Evolutionary conservation across 768 basidiomycete species (phyloP).

Genomic region (Amanita molliuscula): DNA sequence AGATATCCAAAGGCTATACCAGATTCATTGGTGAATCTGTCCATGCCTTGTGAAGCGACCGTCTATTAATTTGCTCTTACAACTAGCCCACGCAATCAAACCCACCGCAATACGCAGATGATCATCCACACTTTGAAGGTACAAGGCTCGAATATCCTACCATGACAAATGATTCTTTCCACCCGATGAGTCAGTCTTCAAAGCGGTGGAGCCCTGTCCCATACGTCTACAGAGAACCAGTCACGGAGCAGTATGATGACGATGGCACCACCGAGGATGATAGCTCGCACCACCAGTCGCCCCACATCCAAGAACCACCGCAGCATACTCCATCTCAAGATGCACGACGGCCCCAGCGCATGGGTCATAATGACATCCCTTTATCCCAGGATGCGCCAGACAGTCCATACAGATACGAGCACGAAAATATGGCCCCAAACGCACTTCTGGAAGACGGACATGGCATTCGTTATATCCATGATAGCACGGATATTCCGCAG

Average conservation of each 20-base stretch:
- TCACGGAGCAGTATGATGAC: slow-evolving; percentile 6
- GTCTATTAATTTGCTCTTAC: neutral
- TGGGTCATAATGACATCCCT: neutral
- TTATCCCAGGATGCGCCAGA: neutral
- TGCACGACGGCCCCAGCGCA: neutral
- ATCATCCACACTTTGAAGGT: neutral
- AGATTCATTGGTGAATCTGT: neutral
- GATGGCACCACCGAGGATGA: neutral
- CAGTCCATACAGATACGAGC: neutral
- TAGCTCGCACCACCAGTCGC: neutral
- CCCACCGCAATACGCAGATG: neutral
- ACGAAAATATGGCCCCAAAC: neutral
- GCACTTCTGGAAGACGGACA: neutral
- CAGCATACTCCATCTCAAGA: neutral
- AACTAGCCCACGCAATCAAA: neutral
- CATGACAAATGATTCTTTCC: slow-evolving; percentile 4
- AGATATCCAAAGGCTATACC: slow-evolving; percentile 1
- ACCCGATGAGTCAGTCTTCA: slow-evolving; percentile 7
- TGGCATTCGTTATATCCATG: neutral
- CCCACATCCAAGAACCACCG: neutral
- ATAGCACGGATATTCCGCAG: neutral
- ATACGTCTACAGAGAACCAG: slow-evolving; percentile 21
- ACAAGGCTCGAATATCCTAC: slow-evolving; percentile 2
- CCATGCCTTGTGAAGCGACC: neutral
- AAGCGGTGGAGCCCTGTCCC: slow-evolving; percentile 24